These are phyloP conservation scores for Hevea brasiliensis DNA, from an alignment of 345 rosid genomes.

Conservation along the genomic window DNA sequence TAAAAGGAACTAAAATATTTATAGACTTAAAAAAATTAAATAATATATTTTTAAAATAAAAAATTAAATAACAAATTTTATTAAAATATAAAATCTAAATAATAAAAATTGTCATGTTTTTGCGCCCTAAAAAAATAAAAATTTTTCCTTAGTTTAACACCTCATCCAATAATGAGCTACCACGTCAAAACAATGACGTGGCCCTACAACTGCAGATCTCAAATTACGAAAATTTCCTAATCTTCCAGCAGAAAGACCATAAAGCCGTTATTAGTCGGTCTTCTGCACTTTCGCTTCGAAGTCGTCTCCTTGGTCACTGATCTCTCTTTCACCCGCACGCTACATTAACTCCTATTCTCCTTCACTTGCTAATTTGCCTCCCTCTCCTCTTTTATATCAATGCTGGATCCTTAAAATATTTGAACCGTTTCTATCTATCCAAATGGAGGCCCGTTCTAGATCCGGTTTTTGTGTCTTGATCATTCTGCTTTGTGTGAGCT, in stretches of 20 bases:
- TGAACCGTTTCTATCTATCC: not conserved
- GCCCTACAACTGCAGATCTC: not conserved
- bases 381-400: conserved; percentile 4
- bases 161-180: not conserved
- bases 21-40: too few relatives aligned
- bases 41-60: too few relatives aligned
- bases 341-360: not conserved
- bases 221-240: conserved; percentile 2
- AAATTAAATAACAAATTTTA: too few relatives aligned
- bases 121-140: not conserved
- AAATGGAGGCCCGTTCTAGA: conserved; percentile 43
- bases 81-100: too few relatives aligned
- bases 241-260: not conserved
- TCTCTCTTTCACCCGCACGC: not conserved
- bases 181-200: conserved; percentile 6
- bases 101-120: too few relatives aligned
- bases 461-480: conserved; percentile 46
- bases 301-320: conserved; percentile 14
- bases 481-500: conserved; percentile 36
- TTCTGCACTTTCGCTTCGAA: not conserved
- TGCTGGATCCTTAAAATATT: conserved; percentile 22
- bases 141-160: not conserved
- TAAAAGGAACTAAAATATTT: too few relatives aligned
- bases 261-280: not conserved
- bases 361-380: not conserved